Evolutionary conservation across 1,139 yeast genomes (phyloP).

Genomic region (Hyphopichia pseudoburtonii): DNA sequence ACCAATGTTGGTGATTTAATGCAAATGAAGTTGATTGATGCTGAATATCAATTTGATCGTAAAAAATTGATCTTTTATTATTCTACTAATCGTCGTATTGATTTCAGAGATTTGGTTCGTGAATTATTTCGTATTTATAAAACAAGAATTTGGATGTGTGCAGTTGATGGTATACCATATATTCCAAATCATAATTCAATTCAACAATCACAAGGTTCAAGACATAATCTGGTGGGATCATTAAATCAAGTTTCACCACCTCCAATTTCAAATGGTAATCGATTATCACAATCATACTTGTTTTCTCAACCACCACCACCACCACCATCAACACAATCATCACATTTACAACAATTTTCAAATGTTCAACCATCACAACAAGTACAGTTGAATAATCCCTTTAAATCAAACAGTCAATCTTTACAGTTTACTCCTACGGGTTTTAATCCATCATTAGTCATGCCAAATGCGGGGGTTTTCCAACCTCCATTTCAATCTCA

Average conservation of each 20-base stretch:
- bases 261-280: slow-evolving; percentile 5
- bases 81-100: slow-evolving; percentile 77
- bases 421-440: too few species aligned
- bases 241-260: too few species aligned
- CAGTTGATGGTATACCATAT: slow-evolving; percentile 51
- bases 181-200: slow-evolving; percentile 8
- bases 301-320: too few species aligned
- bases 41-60: slow-evolving; percentile 95
- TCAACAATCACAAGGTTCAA: too few species aligned
- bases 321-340: too few species aligned
- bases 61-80: slow-evolving; percentile 87
- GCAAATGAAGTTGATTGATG: slow-evolving; percentile 57
- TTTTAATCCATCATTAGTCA: too few species aligned
- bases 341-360: too few species aligned
- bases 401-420: too few species aligned
- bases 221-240: too few species aligned
- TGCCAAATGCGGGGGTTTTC: too few species aligned
- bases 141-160: slow-evolving; percentile 97
- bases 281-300: too few species aligned
- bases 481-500: not conserved
- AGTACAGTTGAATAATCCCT: slow-evolving; percentile 6
- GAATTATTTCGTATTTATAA: slow-evolving; percentile 91
- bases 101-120: slow-evolving; percentile 87
- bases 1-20: slow-evolving; percentile 19
- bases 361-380: too few species aligned